phyloP scores from a whole-genome alignment of 2,329 filamentous ascomycete genomes.

The Cladophialophora exuberans region DNA sequence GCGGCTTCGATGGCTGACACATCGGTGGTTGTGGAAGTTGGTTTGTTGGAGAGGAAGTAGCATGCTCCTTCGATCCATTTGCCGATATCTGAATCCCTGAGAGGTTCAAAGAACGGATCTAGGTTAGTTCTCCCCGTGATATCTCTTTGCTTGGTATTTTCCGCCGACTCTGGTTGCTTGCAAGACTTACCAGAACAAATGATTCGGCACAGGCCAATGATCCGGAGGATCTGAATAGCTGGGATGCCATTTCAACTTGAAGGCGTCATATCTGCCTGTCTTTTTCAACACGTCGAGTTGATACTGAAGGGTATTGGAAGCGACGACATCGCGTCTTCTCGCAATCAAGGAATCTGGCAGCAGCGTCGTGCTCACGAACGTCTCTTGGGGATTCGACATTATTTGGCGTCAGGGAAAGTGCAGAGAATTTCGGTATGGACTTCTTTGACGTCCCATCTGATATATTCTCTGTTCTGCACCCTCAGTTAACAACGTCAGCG shows the following conservation, averaged over 20 bases:
- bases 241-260: slow-evolving; percentile 61
- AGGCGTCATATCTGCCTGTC: slow-evolving; percentile 62
- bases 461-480: background rate
- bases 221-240: slow-evolving; percentile 54
- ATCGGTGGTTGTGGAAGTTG: too few relatives aligned
- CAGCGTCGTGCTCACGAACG: slow-evolving; percentile 42
- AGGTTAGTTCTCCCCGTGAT: too few relatives aligned
- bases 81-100: slow-evolving; percentile 55
- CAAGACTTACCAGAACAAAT: slow-evolving; percentile 57
- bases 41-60: slow-evolving; percentile 54
- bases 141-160: too few relatives aligned
- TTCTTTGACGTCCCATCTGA: background rate
- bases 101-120: too few relatives aligned
- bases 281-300: slow-evolving; percentile 58
- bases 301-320: slow-evolving; percentile 52
- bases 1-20: slow-evolving; percentile 55
- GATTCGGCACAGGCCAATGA: slow-evolving; percentile 61
- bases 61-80: slow-evolving; percentile 68
- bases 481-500: background rate
- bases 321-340: slow-evolving; percentile 45
- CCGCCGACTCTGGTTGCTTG: background rate
- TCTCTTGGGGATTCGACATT: slow-evolving; percentile 44
- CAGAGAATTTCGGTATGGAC: too few relatives aligned
- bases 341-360: slow-evolving; percentile 40
- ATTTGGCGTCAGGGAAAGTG: background rate